A percentile compares a stretch with the other conserved stretches of the same genome.
Evolutionary conservation across 2,329 filamentous ascomycete genomes (phyloP).

Genomic region (Phyllosticta paracitricarpa): DNA sequence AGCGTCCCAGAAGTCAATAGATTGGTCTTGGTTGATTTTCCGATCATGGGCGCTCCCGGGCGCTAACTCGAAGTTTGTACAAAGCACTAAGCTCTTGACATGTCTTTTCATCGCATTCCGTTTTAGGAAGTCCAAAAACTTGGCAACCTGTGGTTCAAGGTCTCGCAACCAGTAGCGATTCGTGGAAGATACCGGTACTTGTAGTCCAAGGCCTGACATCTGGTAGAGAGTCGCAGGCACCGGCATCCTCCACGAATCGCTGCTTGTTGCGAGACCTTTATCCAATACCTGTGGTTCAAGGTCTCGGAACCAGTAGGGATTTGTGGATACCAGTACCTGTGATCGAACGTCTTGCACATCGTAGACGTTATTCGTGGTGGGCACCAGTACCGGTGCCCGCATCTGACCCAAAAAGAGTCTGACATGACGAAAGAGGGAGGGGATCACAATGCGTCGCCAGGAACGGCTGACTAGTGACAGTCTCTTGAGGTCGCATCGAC

Average conservation of each 20-base stretch:
- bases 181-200: background rate
- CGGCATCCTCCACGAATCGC: no score
- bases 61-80: constrained; percentile 17
- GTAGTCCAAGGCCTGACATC: no score
- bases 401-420: constrained; percentile 12
- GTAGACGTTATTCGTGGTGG: no score
- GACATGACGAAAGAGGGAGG: constrained; percentile 23
- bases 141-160: constrained; percentile 1
- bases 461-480: constrained; percentile 24
- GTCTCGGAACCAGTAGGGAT: no score
- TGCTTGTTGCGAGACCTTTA: no score
- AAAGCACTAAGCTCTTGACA: constrained; percentile 40
- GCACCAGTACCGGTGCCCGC: no score
- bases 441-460: constrained; percentile 23
- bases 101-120: constrained; percentile 20
- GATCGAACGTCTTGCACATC: no score
- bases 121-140: constrained; percentile 1
- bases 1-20: constrained; percentile 20
- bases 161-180: background rate
- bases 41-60: background rate
- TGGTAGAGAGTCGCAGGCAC: no score
- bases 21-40: background rate
- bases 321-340: no score
- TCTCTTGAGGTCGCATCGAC: constrained; percentile 18
- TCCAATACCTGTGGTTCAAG: no score